These are phyloP conservation scores for Potentilla sterilis DNA, from an alignment of 306 rosid genomes.

Conservation along the genomic window DNA sequence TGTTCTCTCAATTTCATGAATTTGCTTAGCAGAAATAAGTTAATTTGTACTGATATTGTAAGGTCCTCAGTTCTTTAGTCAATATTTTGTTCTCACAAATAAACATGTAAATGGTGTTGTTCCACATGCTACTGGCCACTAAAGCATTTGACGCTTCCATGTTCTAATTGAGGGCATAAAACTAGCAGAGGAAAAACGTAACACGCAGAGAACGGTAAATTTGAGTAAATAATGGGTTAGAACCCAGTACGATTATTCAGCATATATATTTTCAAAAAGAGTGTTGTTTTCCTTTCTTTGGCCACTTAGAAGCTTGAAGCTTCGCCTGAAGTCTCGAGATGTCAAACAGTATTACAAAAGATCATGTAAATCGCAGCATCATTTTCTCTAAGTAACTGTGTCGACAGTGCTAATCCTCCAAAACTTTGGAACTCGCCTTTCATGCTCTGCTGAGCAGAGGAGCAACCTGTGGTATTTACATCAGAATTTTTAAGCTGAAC, in stretches of 20 bases:
- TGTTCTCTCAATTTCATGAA: not conserved
- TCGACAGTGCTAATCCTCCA: slow-evolving; percentile 31
- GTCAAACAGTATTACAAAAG: not conserved
- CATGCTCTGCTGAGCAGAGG: slow-evolving; percentile 35
- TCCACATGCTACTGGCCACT: not conserved
- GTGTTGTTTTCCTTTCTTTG: not conserved
- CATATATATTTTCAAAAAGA: not conserved
- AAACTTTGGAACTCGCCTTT: slow-evolving; percentile 30
- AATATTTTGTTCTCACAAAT: not conserved
- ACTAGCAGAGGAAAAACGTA: not conserved
- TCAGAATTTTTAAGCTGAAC: slow-evolving; percentile 25
- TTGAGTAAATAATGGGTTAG: not conserved
- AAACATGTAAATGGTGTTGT: not conserved
- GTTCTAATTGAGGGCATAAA: not conserved
- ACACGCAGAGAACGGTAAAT: not conserved
- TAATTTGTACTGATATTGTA: not conserved
- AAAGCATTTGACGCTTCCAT: not conserved
- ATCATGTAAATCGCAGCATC: not conserved
- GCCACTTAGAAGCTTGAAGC: not conserved
- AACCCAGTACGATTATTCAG: not conserved
- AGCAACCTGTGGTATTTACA: slow-evolving; percentile 65
- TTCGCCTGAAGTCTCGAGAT: not conserved
- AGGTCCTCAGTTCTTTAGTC: not conserved
- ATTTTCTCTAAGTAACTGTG: slow-evolving; percentile 16
- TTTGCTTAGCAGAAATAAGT: not conserved